Evolutionary conservation across 176 grass and related monocot species (phyloP), one percentile per base, ranked within the genome.

Genomic region (Ensete glaucum): DNA sequence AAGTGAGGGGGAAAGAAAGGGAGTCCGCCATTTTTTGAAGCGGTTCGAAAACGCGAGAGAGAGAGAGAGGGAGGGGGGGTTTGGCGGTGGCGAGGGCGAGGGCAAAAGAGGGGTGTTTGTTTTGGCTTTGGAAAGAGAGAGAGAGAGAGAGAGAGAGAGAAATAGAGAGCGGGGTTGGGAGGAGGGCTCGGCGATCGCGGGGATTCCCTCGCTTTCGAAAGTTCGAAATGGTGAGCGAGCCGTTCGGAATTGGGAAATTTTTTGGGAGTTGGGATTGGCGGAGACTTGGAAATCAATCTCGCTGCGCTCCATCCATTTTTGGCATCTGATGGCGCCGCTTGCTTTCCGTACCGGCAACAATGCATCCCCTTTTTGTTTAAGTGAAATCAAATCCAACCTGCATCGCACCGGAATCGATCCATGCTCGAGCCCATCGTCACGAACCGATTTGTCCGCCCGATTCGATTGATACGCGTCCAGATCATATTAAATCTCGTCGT

Each of bases 21-120:
- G 34, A 43, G 79, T 22, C 64, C 84, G 84, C 84, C 84, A 86
- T 86, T 82, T 86, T 86, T 82, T 67, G 51, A 25, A 71, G 73
- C 17, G 79, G 53, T 65, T 52, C 51, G 48, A 77, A 56, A 43
- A 69, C 24, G 43, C 19, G 50, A 76, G n/a, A 58, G 26, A 7
- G 23, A 25, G 64, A 27, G 26, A 12, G 64, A 25, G 26, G 15
- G 64, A 34, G 64, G 14, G 11, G 21, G 51, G n/a, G 29, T 2
- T 15, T 25, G 25, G 12, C 11, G 24, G 17, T 23, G 25, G 66
- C 11, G 67, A 10, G 9, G 25, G 66, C 11, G 67, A 10, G 9
- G 16, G 29, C 1, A 69, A 7, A 9, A 16, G 25, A 16, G 16
- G 6, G 29, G 22, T 11, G 11, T 17, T 19, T 17, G 27, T 3